These are phyloP conservation scores for Volvox africanus DNA, from an alignment of 139 green algal genomes.

Conservation along the genomic window DNA sequence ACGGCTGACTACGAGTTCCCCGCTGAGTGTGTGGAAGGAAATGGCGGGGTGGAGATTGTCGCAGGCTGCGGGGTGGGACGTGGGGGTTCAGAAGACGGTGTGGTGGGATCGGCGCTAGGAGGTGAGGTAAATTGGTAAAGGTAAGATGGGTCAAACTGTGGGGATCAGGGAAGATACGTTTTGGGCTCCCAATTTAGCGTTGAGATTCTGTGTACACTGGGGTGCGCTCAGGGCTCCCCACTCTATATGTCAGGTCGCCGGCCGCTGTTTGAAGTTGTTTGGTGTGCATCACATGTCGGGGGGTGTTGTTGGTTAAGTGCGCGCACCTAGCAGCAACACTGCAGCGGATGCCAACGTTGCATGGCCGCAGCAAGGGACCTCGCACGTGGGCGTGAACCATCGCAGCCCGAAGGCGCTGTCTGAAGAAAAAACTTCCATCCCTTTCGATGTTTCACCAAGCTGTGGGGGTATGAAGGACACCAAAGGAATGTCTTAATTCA, in stretches of 20 bases:
- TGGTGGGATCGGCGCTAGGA: not conserved
- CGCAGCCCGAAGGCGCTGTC: slow-evolving; percentile 61
- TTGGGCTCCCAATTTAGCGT: no score
- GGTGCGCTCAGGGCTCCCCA: no score
- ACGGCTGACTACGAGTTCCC: slow-evolving; percentile 44
- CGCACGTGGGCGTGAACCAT: slow-evolving; percentile 80
- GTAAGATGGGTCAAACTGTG: no score
- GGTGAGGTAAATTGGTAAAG: no score
- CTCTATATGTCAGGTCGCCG: no score
- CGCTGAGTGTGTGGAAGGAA: slow-evolving; percentile 57
- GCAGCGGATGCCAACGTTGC: slow-evolving; percentile 77
- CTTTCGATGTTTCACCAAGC: not conserved
- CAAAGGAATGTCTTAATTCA: no score
- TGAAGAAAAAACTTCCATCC: slow-evolving; percentile 19
- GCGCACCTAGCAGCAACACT: slow-evolving; percentile 55
- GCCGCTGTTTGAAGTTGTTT: no score
- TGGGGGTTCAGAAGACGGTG: no score
- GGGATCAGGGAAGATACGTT: no score
- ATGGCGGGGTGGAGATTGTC: slow-evolving; percentile 28
- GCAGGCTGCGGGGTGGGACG: not conserved
- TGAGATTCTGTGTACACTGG: no score
- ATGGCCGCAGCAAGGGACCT: slow-evolving; percentile 85
- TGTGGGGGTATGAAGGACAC: no score
- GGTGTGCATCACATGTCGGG: no score
- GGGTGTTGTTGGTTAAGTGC: not conserved